Evolutionary conservation across 352 stramenopile genomes (phyloP), one percentile per base, ranked within the genome.

Genomic region (Pythium biforme): DNA sequence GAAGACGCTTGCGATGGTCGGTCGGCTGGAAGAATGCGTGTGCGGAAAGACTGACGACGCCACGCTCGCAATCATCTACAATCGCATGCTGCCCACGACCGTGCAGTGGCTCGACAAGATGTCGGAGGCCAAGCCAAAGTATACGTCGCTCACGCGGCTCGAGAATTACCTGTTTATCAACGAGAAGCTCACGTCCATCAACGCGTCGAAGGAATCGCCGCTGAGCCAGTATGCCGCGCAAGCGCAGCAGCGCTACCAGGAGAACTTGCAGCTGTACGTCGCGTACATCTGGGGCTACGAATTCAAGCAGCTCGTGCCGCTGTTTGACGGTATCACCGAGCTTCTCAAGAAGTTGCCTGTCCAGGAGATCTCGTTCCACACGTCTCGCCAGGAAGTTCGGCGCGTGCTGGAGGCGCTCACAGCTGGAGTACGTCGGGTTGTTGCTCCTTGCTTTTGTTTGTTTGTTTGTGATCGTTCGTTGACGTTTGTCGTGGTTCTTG

Each of bases 31-130:
- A 41, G 78, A 89, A 50, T 83, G 77, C 49, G 79, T 84, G 15
- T 74, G 64, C 19, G 79, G 79, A 27, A 86, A 82, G 59, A 78
- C 66, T 11, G 75, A 84, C 39, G 76, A 89, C 50, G 76, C 67
- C 23, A 87, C 74, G 17, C 69, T 92, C 1, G 64, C 71, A 17
- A 79, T 74, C 10, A 88, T 92, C 31, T 90, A 90, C 68, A 72
- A 87, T 22, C 81, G 79, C 31, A 75, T 90, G 27, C 37, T 92
- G 1, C 76, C 81, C 7, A 63, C 76, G 8, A 87, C 76, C 23
- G 72, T 89, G 53, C 76, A 82, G 20, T 92, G 83, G 83, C 73
- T 92, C 17, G 83, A 90, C 39, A 87, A 85, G 46, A 61, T 87
- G 12, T 73, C 81, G 19, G 79, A 89, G 23, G 64, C 68, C 27